Evolutionary conservation across 139 green algal species (phyloP), one percentile per base, ranked within the genome.

Genomic region (Chlorella sp.): DNA sequence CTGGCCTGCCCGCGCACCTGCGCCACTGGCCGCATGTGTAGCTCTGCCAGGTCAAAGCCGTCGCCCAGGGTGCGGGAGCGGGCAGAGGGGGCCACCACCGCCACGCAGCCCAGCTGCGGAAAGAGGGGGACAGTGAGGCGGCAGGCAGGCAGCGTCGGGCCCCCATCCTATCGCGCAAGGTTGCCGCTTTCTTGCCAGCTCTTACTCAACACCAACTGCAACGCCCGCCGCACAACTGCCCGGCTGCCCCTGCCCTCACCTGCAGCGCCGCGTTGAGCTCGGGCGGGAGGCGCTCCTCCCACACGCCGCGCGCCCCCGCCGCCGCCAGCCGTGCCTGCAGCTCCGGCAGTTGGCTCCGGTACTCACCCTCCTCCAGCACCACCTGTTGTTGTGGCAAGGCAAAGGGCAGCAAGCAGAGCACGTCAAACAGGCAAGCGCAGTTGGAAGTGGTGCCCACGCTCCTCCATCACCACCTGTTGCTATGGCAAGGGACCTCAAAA

Each of bases 261-360:
- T 88, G 32, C 80, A 98, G 90, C 44, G 93, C 86, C 18, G 94
- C 92, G 32, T 90, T 78, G 78, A 94, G 81, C 15, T 86, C 81
- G 34, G 95, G 87, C 0, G 95, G 93, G 74, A 98, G 81, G 11
- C 94, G 91, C 41, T 91, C 93, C 89, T 98, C 93, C 32, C 91
- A 98, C 26, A 96, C 92, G 34, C 90, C 94, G 28, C 82, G 55
- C 41, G 30, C 95, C 81, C 65, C 93, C 81, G 25, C 78, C 72
- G 23, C 82, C 81, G 11, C 86, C 63, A 98, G 86, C 65, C 74
- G 74, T 20, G 84, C 64, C 1, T 87, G 86, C 75, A 98, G 85
- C 26, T 90, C 83, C 13, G 63, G 44, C 34, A 85, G 74, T 5
- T 74, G 26, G 15, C 70, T 3, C 44, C 81, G 83, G 89, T 94